phyloP scores from a whole-genome alignment of 2,329 filamentous ascomycete genomes.

The Aspergillus terreus region DNA sequence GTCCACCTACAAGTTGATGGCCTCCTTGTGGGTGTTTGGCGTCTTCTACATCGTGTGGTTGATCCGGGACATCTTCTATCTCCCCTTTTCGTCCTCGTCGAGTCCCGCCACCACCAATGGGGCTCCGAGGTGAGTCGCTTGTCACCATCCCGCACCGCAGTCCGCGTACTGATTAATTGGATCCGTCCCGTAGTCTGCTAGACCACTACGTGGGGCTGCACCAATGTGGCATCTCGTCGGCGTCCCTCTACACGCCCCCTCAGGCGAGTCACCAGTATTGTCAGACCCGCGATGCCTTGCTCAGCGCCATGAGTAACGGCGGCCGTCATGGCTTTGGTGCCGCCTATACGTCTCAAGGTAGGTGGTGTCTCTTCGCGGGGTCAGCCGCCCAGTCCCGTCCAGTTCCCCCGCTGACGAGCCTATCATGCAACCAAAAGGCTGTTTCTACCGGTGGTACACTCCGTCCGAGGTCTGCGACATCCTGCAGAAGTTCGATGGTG shows the following conservation, averaged over 20 bases:
- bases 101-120: slow-evolving; percentile 1
- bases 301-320: slow-evolving; percentile 41
- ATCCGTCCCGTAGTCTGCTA: slow-evolving; percentile 29
- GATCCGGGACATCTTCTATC: slow-evolving; percentile 37
- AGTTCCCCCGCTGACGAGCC: slow-evolving; percentile 8
- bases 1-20: slow-evolving; percentile 40
- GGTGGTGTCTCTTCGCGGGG: slow-evolving; percentile 2
- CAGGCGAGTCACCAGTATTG: slow-evolving; percentile 26
- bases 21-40: slow-evolving; percentile 37
- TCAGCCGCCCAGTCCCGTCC: too few relatives aligned
- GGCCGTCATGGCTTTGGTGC: slow-evolving; percentile 40
- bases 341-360: slow-evolving; percentile 37
- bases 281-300: slow-evolving; percentile 30
- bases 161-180: slow-evolving; percentile 10
- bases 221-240: slow-evolving; percentile 35
- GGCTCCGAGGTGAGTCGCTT: slow-evolving; percentile 21
- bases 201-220: slow-evolving; percentile 32
- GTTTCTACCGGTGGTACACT: slow-evolving; percentile 43
- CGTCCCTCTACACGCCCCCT: slow-evolving; percentile 32
- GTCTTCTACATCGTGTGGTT: slow-evolving; percentile 40
- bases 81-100: slow-evolving; percentile 28
- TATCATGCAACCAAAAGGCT: slow-evolving; percentile 22
- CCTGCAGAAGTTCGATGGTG: slow-evolving; percentile 39
- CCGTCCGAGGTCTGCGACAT: slow-evolving; percentile 43
- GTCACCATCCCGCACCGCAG: neutral